A percentile compares a stretch with the other conserved stretches of the same genome.
phyloP scores from a whole-genome alignment of 1,139 yeast genomes.

The Groenewaldozyma sp. region DNA sequence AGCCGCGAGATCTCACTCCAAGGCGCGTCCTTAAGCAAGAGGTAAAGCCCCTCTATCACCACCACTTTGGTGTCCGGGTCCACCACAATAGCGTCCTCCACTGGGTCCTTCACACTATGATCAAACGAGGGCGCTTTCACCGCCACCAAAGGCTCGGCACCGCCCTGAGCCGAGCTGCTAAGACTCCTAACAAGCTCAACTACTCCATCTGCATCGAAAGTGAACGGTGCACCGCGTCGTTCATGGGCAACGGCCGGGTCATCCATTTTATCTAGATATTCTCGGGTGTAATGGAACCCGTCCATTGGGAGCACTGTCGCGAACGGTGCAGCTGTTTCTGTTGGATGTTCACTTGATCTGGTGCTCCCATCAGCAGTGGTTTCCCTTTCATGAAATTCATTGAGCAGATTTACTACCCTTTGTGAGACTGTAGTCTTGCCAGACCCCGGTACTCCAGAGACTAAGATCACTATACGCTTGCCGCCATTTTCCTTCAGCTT shows the following conservation, averaged over 20 bases:
- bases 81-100: constrained; percentile 41
- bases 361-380: background rate
- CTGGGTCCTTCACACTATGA: constrained; percentile 56
- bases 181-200: constrained; percentile 29
- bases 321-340: constrained; percentile 4
- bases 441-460: constrained; percentile 77
- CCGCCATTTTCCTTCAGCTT: constrained; percentile 20
- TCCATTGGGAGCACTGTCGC: constrained; percentile 50
- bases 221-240: constrained; percentile 77
- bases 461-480: constrained; percentile 43
- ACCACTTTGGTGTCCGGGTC: constrained; percentile 37
- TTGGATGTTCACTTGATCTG: constrained; percentile 4
- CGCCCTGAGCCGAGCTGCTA: constrained; percentile 9
- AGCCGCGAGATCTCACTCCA: constrained; percentile 27
- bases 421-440: constrained; percentile 67
- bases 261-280: constrained; percentile 40
- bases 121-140: constrained; percentile 56
- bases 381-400: constrained; percentile 13
- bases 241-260: constrained; percentile 49
- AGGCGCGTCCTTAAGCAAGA: constrained; percentile 30
- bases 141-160: constrained; percentile 39
- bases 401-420: constrained; percentile 35
- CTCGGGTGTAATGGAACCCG: constrained; percentile 71
- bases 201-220: constrained; percentile 58
- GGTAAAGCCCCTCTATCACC: constrained; percentile 46